Evolutionary conservation across 1,139 yeast genomes (phyloP), one percentile per base, ranked within the genome.

Genomic region (Hyphopichia burtonii): DNA sequence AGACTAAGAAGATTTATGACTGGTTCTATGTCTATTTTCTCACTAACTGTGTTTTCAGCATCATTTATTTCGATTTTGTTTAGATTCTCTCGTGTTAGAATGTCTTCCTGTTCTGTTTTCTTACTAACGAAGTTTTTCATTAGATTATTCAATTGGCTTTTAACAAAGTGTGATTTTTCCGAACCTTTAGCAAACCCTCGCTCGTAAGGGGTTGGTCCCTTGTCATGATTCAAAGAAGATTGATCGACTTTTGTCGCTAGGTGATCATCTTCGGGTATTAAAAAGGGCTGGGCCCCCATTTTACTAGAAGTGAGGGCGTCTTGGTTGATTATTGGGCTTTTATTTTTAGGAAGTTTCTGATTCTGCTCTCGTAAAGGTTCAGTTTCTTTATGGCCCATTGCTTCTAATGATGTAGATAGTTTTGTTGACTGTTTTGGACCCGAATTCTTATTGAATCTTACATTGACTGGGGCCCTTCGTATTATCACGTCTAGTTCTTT

Each of bases 121-220:
- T 27, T 4, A 3, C 15, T 2, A 3, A 18, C 12, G 52, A 41
- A n/a, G 23, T 17, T 18, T 19, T 25, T 18, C 15, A 33, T 14
- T 8, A 36, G 23, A 6, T 31, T 50, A 27, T 40, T 49, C 38
- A 50, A 41, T 22, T 58, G 61, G 5, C 42, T 50, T 38, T 61
- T 66, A 19, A 71, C 46, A 8, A 43, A 46, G 15, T 44, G 52
- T 3, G 74, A 62, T 47, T 58, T 65, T 34, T 60, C 51, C 2
- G 65, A 49, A 0, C 77, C 77, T 35, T 53, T 58, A 11, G 56
- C 58, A 44, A 57, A 70, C 4, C 78, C 78, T 41, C 54, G 54
- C 31, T 67, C 65, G 41, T 61, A 72, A 1, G 76, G 57, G 1
- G 63, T 50, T 6, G 62, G 61, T 0, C 65, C 66, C 35, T 62